Evolutionary conservation across 1,284 basidiomycete species (phyloP), one percentile per base, ranked within the genome.

Genomic region (Naganishia sp.): DNA sequence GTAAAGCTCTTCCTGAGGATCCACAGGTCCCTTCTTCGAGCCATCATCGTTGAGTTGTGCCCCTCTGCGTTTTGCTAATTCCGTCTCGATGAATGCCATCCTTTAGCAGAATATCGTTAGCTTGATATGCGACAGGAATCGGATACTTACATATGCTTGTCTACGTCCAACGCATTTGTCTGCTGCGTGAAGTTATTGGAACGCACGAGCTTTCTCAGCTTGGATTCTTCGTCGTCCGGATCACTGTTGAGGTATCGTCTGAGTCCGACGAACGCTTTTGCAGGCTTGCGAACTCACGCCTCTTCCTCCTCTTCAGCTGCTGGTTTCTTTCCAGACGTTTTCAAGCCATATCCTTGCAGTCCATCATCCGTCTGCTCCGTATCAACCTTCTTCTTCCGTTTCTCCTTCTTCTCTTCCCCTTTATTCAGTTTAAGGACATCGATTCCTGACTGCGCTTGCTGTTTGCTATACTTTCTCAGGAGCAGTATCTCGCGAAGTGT

Each of bases 41-140:
- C 52, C 79, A 50, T 65, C 25, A 71, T 83, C 73, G 11, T 79
- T 82, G 11, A 86, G 84, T 10, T 72, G 70, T 21, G 84, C 82
- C 57, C 84, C 85, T 70, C 86, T 84, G n/a, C 88, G 88, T 54
- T 91, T 85, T 73, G 85, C 87, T 74, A 99, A 84, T 77, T 97
- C 96, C 73, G 90, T 86, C 75, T 98, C 95, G 65, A 98, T 98
- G 74, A 95, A 98, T 1, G 88, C 90, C 90, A 98, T 94, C 94
- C 94, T 96, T 73, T 0, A 9, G 52, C 31, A 23, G 15, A 41
- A n/a, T 7, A 18, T 46, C 3, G 28, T 54, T 64, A 45, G 57
- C 11, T 7, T 18, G 11, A 35, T 46, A 6, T 6, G 13, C 11
- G 6, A 39, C 17, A 39, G 25, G n/a, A 43, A 54, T 49, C 31